phyloP scores from a whole-genome alignment of 257 asterid genomes.

The Jaltomata sinuosa region DNA sequence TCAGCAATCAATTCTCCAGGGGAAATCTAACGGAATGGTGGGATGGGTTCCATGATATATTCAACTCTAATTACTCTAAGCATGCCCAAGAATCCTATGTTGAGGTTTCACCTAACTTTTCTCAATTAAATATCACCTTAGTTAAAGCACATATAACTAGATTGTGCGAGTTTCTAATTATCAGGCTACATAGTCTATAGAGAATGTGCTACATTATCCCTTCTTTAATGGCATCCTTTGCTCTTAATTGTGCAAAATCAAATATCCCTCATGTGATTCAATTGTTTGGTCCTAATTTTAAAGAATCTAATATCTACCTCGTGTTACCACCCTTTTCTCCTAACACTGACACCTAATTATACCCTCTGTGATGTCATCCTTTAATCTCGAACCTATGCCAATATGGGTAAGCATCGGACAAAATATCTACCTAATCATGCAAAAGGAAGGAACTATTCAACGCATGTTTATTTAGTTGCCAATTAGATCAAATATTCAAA shows the following conservation, averaged over 20 bases:
- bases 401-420: no score
- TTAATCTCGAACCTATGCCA: no score
- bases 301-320: neutral
- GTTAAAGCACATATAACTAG: neutral
- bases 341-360: neutral
- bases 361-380: no score
- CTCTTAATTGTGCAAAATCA: neutral
- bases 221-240: neutral
- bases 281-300: neutral
- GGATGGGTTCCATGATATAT: slow-evolving; percentile 38
- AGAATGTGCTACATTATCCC: neutral
- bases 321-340: neutral
- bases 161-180: neutral
- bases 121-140: neutral
- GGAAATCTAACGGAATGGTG: slow-evolving; percentile 48
- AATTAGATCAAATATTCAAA: no score
- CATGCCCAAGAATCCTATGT: neutral
- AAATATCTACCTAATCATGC: no score
- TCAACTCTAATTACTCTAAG: neutral
- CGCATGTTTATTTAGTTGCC: no score
- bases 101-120: neutral
- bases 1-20: slow-evolving; percentile 3
- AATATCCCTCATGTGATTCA: neutral
- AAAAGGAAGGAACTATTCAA: no score
- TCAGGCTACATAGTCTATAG: neutral